phyloP scores from a whole-genome alignment of 2,329 filamentous ascomycete genomes.

The Stagonosporopsis vannaccii region DNA sequence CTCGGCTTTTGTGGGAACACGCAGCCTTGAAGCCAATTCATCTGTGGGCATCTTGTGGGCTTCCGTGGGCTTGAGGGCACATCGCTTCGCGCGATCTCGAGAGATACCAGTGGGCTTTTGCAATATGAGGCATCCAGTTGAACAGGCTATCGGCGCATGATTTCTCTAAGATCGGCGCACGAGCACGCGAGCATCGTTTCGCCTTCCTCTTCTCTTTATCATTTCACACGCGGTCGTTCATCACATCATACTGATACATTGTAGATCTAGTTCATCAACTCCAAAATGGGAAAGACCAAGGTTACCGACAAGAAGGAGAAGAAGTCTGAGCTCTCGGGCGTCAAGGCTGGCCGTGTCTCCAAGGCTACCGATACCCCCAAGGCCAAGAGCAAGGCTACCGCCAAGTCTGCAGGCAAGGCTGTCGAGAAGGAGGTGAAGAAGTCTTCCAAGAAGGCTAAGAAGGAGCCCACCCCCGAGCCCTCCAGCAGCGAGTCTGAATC shows the following conservation, averaged over 20 bases:
- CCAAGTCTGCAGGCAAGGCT: slow-evolving; percentile 58
- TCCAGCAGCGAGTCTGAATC: slow-evolving; percentile 36
- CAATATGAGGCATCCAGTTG: slow-evolving; percentile 51
- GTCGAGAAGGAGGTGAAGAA: slow-evolving; percentile 60
- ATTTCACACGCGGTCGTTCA: slow-evolving; percentile 10
- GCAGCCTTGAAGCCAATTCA: slow-evolving; percentile 53
- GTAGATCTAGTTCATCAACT: slow-evolving; percentile 37
- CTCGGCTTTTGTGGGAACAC: slow-evolving; percentile 63
- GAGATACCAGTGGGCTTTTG: slow-evolving; percentile 54
- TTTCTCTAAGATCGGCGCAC: slow-evolving; percentile 27
- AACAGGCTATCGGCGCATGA: slow-evolving; percentile 44
- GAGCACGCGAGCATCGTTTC: slow-evolving; percentile 33
- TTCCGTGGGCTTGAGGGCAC: slow-evolving; percentile 54
- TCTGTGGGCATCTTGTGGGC: slow-evolving; percentile 58
- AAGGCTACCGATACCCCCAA: slow-evolving; percentile 72
- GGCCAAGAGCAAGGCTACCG: slow-evolving; percentile 71
- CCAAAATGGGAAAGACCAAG: slow-evolving; percentile 50
- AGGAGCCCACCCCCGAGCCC: slow-evolving; percentile 57
- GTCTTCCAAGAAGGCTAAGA: slow-evolving; percentile 58
- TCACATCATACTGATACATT: slow-evolving; percentile 40
- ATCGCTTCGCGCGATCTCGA: slow-evolving; percentile 49
- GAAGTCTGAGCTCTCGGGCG: slow-evolving; percentile 62
- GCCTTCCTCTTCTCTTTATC: slow-evolving; percentile 30
- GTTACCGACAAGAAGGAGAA: slow-evolving; percentile 63
- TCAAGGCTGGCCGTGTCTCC: slow-evolving; percentile 72